Evolutionary conservation across 306 rosid species (phyloP).

Genomic region (Astragalus membranaceus): DNA sequence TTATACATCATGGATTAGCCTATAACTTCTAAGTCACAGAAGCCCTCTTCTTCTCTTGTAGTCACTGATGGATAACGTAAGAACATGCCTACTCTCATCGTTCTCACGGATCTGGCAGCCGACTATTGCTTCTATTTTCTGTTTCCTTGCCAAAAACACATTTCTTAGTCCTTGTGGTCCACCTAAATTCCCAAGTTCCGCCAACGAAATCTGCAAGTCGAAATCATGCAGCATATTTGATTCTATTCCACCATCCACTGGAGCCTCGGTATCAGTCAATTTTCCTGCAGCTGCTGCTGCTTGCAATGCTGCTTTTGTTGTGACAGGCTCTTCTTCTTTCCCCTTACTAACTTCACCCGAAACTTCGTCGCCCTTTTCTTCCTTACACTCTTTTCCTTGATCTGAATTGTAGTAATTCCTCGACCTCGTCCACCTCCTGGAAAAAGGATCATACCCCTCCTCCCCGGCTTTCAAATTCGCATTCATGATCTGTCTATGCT

Average conservation of each 20-base stretch:
- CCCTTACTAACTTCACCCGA: background rate
- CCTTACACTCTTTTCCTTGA: constrained; percentile 18
- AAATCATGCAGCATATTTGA: constrained; percentile 41
- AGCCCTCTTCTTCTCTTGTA: constrained; percentile 69
- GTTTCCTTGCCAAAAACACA: constrained; percentile 52
- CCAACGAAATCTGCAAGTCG: constrained; percentile 46
- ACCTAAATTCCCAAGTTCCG: constrained; percentile 35
- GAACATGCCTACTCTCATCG: constrained; percentile 41
- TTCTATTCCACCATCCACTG: constrained; percentile 46
- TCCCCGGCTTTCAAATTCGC: constrained; percentile 47
- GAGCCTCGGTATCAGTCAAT: constrained; percentile 52
- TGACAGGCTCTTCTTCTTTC: background rate
- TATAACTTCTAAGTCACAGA: constrained; percentile 32
- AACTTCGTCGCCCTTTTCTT: constrained; percentile 12
- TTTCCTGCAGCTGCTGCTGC: constrained; percentile 61
- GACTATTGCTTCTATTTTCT: constrained; percentile 48
- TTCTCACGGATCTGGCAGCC: constrained; percentile 41
- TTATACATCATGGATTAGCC: background rate
- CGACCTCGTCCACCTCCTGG: constrained; percentile 68
- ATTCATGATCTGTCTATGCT: constrained; percentile 13
- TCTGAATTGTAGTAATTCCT: constrained; percentile 42
- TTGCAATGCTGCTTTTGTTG: constrained; percentile 28
- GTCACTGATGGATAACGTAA: constrained; percentile 46
- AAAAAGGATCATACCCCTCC: constrained; percentile 60
- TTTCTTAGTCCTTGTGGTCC: constrained; percentile 40